These are phyloP conservation scores for Saxispiralis lemnorum DNA, from an alignment of 495 filamentous ascomycete species.

Conservation along the genomic window DNA sequence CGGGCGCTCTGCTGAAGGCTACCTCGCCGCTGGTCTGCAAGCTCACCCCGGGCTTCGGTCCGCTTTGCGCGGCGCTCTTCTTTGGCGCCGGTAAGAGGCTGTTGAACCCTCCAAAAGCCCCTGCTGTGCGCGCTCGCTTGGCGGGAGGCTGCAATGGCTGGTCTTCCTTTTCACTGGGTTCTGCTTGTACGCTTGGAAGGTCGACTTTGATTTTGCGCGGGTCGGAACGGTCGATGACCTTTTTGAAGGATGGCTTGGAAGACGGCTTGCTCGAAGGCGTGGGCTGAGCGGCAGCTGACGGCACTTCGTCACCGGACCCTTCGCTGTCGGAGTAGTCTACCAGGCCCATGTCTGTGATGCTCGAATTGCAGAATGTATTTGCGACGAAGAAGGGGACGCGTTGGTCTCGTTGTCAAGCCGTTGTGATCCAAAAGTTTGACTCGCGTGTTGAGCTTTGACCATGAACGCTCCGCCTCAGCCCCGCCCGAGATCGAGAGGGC, in stretches of 20 bases:
- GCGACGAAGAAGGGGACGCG: too few species aligned
- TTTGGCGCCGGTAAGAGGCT: constrained; percentile 79
- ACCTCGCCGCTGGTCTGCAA: constrained; percentile 65
- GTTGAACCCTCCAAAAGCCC: constrained; percentile 55
- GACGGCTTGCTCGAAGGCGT: constrained; percentile 25
- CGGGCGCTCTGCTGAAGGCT: constrained; percentile 49
- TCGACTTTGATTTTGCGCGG: constrained; percentile 68
- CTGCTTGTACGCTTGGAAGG: constrained; percentile 37
- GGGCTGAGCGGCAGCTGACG: constrained; percentile 21
- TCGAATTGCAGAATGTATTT: background rate
- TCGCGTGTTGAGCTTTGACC: too few species aligned
- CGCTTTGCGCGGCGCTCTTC: constrained; percentile 25
- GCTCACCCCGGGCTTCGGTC: constrained; percentile 37
- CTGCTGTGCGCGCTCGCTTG: constrained; percentile 47
- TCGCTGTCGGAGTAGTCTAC: constrained; percentile 52
- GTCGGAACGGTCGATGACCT: constrained; percentile 61
- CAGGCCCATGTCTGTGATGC: constrained; percentile 19
- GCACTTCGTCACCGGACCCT: constrained; percentile 35
- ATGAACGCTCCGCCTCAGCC: too few species aligned
- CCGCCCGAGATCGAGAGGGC: too few species aligned
- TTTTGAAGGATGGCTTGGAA: constrained; percentile 42
- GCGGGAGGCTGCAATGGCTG: constrained; percentile 44
- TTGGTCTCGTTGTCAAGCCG: too few species aligned
- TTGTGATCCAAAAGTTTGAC: too few species aligned
- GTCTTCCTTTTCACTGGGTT: constrained; percentile 21